Evolutionary conservation across 345 rosid genomes (phyloP), one percentile per base, ranked within the genome.

Genomic region (Citrus reticulata): DNA sequence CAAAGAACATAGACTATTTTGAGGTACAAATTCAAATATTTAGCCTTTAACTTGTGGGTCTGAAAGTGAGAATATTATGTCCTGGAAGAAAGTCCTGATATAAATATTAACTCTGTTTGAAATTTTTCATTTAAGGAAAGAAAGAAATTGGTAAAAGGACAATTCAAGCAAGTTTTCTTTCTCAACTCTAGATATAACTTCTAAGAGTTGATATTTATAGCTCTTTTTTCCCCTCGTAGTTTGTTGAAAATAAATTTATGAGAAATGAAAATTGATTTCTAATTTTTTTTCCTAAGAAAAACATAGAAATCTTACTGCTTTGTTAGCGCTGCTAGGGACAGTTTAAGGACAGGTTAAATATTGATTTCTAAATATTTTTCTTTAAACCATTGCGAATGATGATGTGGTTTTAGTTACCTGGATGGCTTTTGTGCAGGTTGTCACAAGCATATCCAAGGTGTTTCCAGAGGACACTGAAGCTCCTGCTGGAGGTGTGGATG

Each of bases 401-500:
- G 40, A 66, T 32, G 35, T 66, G 72, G 27, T 42, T 54, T 17
- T 54, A 54, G 58, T 54, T 17, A 19, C 58, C 55, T 35, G 79
- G 60, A 64, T 58, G 58, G 19, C 61, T 68, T 74, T 46, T 76
- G 76, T 74, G 77, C 81, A 94, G 98, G 90, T 93, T 87, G 88
- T 88, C 78, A 80, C 93, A 66, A 85, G 86, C 76, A 83, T 91
- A 61, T 93, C 90, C 54, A 91, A 85, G 83, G 87, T 87, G 30
- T 88, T 87, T 58, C 98, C 98, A 37, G 86, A 89, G 82, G 97
- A 94, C 78, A 89, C 95, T 29, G 98, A 94, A 89, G 94, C 89
- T 81, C 88, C 93, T 14, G 88, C 95, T 14, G 98, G 91, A 68
- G 98, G 98, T 80, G 95, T 91, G 7, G 97, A 94, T 91, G 98